These are phyloP conservation scores for Tetracladium setigerum DNA, from an alignment of 495 filamentous ascomycete species.

Conservation along the genomic window DNA sequence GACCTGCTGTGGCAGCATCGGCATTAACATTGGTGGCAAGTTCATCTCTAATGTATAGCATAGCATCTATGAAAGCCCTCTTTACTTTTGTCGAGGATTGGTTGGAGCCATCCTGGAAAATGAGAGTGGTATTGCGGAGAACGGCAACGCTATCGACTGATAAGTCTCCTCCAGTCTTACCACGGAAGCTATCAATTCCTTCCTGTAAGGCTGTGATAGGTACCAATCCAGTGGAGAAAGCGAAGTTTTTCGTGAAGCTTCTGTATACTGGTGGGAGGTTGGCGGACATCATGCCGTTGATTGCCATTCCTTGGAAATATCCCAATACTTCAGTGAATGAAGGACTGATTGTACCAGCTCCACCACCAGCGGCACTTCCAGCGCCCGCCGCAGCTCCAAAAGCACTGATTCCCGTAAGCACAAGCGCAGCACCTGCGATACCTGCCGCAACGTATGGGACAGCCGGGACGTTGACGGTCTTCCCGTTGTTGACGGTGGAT, in stretches of 20 bases:
- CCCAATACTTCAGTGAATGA: constrained; percentile 80
- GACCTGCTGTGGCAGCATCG: constrained; percentile 12
- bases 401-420: constrained; percentile 60
- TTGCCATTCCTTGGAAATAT: constrained; percentile 88
- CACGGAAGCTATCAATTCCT: constrained; percentile 80
- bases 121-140: constrained; percentile 64
- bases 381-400: constrained; percentile 19
- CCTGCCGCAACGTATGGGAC: constrained; percentile 81
- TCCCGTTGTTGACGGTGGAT: constrained; percentile 78
- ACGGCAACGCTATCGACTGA: constrained; percentile 69
- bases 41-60: constrained; percentile 43
- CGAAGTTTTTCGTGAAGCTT: constrained; percentile 88
- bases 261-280: constrained; percentile 79
- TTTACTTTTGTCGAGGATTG: constrained; percentile 31
- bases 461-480: constrained; percentile 63
- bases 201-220: constrained; percentile 73
- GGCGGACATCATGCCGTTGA: constrained; percentile 93
- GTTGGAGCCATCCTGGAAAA: constrained; percentile 46
- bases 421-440: constrained; percentile 77
- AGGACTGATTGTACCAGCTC: constrained; percentile 65
- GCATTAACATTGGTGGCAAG: constrained; percentile 19
- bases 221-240: constrained; percentile 80
- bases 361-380: constrained; percentile 41
- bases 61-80: constrained; percentile 43
- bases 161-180: constrained; percentile 76